phyloP scores from a whole-genome alignment of 1,139 yeast genomes.

The Suhomyces kunorum region DNA sequence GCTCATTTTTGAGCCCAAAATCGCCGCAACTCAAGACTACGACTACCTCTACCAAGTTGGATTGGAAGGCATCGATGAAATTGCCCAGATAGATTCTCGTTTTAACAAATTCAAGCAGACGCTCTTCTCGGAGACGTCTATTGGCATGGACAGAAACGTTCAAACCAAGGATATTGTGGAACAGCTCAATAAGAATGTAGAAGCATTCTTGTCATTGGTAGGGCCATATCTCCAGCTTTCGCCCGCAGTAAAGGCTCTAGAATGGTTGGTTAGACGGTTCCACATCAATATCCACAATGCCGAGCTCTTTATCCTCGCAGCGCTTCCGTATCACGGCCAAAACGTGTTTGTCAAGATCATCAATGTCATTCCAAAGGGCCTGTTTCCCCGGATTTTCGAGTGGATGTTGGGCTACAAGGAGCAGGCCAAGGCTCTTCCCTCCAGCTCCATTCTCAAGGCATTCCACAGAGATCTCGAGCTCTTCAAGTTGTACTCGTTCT shows the following conservation, averaged over 20 bases:
- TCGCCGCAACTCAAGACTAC: constrained; percentile 91
- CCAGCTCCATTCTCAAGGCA: constrained; percentile 68
- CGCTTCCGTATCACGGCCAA: constrained; percentile 74
- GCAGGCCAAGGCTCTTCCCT: constrained; percentile 62
- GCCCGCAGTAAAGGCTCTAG: constrained; percentile 81
- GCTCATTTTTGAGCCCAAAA: constrained; percentile 78
- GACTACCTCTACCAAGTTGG: constrained; percentile 77
- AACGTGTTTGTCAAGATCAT: constrained; percentile 75
- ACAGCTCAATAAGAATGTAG: constrained; percentile 72
- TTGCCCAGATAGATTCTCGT: constrained; percentile 69
- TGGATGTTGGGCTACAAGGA: constrained; percentile 74
- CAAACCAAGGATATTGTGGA: constrained; percentile 74
- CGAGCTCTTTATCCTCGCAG: constrained; percentile 67
- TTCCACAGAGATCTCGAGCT: constrained; percentile 67
- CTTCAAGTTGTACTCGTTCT: constrained; percentile 63
- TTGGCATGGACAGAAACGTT: constrained; percentile 75
- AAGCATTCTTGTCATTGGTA: constrained; percentile 70
- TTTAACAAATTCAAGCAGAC: constrained; percentile 69
- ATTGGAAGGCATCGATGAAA: constrained; percentile 72
- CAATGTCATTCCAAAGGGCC: constrained; percentile 61
- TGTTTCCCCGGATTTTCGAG: constrained; percentile 73
- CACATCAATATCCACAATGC: constrained; percentile 80
- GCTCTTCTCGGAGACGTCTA: constrained; percentile 78
- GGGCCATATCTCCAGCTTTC: constrained; percentile 74
- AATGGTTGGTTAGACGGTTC: constrained; percentile 94